phyloP scores from a whole-genome alignment of 2,329 filamentous ascomycete genomes.

The Xylaria sp. region DNA sequence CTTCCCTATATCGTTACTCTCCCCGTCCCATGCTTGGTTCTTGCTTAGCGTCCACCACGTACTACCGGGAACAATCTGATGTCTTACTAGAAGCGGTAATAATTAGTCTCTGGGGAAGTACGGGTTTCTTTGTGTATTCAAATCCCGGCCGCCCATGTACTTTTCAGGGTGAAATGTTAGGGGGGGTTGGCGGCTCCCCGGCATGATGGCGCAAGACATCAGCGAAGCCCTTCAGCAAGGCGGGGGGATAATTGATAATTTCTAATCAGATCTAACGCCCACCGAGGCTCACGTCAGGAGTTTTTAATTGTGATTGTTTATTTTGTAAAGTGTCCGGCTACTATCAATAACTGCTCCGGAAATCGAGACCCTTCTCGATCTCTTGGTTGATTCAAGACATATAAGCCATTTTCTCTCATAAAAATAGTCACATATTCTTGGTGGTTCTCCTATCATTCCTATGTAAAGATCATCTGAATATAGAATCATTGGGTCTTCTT shows the following conservation, averaged over 20 bases:
- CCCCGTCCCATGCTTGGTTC: neutral
- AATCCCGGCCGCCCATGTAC: constrained; percentile 4
- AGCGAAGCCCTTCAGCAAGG: neutral
- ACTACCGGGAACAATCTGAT: neutral
- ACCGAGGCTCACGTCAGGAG: neutral
- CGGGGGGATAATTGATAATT: neutral
- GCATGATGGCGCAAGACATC: neutral
- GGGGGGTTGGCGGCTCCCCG: neutral
- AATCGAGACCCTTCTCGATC: no score
- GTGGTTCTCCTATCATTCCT: neutral
- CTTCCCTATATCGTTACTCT: neutral
- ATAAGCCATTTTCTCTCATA: neutral
- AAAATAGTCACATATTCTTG: neutral
- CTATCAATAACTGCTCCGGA: no score
- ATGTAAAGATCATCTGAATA: neutral
- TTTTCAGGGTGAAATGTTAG: neutral
- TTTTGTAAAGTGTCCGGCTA: neutral
- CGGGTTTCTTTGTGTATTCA: constrained; percentile 6
- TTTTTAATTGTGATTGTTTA: neutral
- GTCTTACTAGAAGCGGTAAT: constrained; percentile 13
- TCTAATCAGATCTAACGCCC: neutral
- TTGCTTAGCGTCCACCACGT: neutral
- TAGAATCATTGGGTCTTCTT: neutral
- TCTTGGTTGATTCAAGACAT: no score
- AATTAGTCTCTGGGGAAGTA: neutral